phyloP scores from a whole-genome alignment of 108 stramenopile species.

The Nitzschia sp. region DNA sequence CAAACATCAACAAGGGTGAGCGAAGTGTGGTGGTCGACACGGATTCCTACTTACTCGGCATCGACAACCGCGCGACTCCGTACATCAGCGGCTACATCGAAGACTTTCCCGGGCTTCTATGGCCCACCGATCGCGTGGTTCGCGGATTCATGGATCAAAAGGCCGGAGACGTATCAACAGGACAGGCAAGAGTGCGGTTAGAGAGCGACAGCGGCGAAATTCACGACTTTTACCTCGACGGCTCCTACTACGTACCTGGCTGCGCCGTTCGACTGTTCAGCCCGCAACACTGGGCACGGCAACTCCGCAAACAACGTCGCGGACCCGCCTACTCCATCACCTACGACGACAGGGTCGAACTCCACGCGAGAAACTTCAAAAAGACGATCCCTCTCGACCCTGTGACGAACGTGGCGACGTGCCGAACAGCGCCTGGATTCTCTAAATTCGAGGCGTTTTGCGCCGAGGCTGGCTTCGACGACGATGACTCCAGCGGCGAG shows the following conservation, averaged over 20 bases:
- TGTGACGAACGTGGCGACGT: background rate
- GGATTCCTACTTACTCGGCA: slow-evolving; percentile 3
- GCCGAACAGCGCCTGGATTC: background rate
- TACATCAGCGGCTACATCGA: slow-evolving; percentile 1
- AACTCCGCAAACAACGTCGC: too few species aligned
- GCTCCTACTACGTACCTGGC: slow-evolving; percentile 37
- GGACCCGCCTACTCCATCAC: too few species aligned
- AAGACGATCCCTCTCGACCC: background rate
- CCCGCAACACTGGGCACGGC: slow-evolving; percentile 53
- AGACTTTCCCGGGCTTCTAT: slow-evolving; percentile 8
- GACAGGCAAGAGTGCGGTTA: slow-evolving; percentile 8
- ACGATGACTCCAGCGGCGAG: too few species aligned
- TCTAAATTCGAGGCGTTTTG: too few species aligned
- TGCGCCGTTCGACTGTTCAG: slow-evolving; percentile 28
- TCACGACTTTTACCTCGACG: slow-evolving; percentile 34
- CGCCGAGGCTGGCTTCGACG: too few species aligned
- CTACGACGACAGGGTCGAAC: too few species aligned
- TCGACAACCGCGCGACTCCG: slow-evolving; percentile 10
- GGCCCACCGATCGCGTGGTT: background rate
- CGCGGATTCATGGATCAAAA: slow-evolving; percentile 14
- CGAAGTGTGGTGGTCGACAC: background rate
- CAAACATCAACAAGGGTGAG: background rate
- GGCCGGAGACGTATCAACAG: background rate
- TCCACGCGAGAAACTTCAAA: background rate
- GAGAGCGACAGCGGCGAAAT: slow-evolving; percentile 33